Evolutionary conservation across 2,329 filamentous ascomycete genomes (phyloP), one percentile per base, ranked within the genome.

Genomic region (Paecilomyces formosus): DNA sequence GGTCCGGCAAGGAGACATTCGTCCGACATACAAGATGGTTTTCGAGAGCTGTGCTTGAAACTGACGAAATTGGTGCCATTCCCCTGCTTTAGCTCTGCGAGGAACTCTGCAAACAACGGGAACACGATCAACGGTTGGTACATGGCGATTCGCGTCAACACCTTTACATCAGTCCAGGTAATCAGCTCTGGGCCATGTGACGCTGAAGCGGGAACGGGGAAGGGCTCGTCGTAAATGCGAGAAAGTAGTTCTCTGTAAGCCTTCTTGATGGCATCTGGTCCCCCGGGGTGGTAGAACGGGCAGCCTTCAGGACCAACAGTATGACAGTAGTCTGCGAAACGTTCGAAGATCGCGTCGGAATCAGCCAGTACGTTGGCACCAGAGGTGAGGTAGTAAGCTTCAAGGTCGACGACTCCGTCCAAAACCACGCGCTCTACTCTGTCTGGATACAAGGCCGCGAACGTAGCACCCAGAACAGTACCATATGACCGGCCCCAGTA

Each of bases 401-500:
- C 62, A 33, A 69, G 62, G 54, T 75, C 67, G n/a, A 75, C 70
- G 2, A 76, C 72, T 1, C 66, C 73, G 55, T 76, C 73, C 13
- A 75, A 63, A 0, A 76, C 62, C 6, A 59, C 62, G 9, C 70
- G 69, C 1, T 61, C 58, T 15, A 75, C 59, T 15, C 70, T 70
- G 52, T 78, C 68, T 0, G 79, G 78, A 35, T 71, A 80, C 56
- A 81, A 70, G 3, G 74, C 66, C 0, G 79, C 76, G 60, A 80
- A 78, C 0, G 78, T 81, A 0, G 72, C 66, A 3, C 79, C 79
- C 0, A 81, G 66, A 1, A 78, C 63, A 0, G 78, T 76, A 3
- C 79, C 79, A 58, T 80, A 81, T 2, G 74, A 78, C 21, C 76
- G 67, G 6, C 73, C 75, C 74, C 75, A 78, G 60, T 74, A 78